phyloP scores from a whole-genome alignment of 148 eudicot species.

The Spergularia marina region DNA sequence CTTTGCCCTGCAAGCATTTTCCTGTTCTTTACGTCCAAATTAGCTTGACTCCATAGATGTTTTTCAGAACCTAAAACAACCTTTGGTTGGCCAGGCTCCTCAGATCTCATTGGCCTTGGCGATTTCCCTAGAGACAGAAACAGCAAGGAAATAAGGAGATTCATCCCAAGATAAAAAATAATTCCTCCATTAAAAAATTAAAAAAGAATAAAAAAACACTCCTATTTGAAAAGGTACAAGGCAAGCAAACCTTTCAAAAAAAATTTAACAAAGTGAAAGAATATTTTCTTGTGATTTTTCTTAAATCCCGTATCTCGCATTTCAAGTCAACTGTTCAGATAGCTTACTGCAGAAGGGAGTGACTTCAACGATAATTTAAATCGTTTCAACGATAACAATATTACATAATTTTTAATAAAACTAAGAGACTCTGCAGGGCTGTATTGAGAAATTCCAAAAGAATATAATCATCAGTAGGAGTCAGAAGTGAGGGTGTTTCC shows the following conservation, averaged over 20 bases:
- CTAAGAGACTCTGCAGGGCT: neutral
- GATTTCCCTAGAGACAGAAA: slow-evolving; percentile 21
- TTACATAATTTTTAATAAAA: too few relatives aligned
- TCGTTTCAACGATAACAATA: too few relatives aligned
- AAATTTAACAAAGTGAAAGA: neutral
- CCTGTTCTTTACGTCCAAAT: slow-evolving; percentile 2
- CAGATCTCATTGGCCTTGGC: slow-evolving; percentile 1
- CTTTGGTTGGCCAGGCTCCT: slow-evolving; percentile 13
- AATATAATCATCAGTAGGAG: neutral
- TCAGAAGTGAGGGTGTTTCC: neutral
- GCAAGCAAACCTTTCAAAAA: neutral
- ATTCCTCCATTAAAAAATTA: too few relatives aligned
- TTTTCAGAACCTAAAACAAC: neutral
- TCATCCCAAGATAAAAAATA: neutral
- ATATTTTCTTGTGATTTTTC: too few relatives aligned
- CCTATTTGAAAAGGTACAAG: neutral
- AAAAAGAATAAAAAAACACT: neutral
- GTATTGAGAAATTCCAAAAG: neutral
- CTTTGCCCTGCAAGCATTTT: slow-evolving; percentile 15
- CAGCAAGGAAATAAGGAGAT: slow-evolving; percentile 4
- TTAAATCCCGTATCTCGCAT: too few relatives aligned
- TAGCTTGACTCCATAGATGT: slow-evolving; percentile 14
- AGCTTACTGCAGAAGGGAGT: too few relatives aligned
- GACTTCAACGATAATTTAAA: too few relatives aligned
- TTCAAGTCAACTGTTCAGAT: too few relatives aligned